These are phyloP conservation scores for Mentha longifolia DNA, from an alignment of 257 asterid species.

Conservation along the genomic window DNA sequence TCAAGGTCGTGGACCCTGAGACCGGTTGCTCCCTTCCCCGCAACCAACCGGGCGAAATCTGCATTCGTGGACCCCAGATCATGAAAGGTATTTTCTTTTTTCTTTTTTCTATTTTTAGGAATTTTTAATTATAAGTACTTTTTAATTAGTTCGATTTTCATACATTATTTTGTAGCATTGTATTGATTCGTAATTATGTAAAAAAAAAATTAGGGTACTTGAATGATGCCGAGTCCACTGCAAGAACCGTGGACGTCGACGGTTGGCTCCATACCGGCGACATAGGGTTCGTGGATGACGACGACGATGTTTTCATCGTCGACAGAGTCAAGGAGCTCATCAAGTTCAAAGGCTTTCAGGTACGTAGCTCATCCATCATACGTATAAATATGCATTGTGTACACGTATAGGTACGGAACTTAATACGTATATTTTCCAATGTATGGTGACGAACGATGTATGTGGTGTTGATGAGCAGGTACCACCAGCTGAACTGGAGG, in stretches of 20 bases:
- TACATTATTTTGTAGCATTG: no score
- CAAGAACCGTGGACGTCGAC: slow-evolving; percentile 80
- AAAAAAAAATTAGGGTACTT: no score
- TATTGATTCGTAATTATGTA: no score
- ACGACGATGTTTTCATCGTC: slow-evolving; percentile 63
- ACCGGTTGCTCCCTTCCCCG: slow-evolving; percentile 82
- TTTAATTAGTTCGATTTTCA: background rate
- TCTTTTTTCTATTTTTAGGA: background rate
- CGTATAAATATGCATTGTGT: no score
- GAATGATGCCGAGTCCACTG: slow-evolving; percentile 80
- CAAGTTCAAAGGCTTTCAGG: slow-evolving; percentile 92
- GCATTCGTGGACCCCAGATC: slow-evolving; percentile 88
- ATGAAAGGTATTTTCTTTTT: slow-evolving; percentile 56
- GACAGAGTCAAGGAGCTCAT: slow-evolving; percentile 88
- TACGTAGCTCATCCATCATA: background rate
- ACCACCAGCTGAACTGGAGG: slow-evolving; percentile 95
- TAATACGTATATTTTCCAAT: background rate
- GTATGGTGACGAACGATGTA: background rate
- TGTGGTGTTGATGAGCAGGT: slow-evolving; percentile 45
- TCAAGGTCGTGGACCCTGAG: slow-evolving; percentile 79
- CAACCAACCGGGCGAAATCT: slow-evolving; percentile 78
- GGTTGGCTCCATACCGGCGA: slow-evolving; percentile 98
- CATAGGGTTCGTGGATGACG: slow-evolving; percentile 63
- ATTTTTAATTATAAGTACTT: no score
- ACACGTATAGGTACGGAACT: background rate